Percentiles rank a stretch among this genome's conserved stretches.
These are phyloP conservation scores for Leucosporidium creatinivorum DNA, from an alignment of 768 basidiomycete genomes.

Conservation along the genomic window DNA sequence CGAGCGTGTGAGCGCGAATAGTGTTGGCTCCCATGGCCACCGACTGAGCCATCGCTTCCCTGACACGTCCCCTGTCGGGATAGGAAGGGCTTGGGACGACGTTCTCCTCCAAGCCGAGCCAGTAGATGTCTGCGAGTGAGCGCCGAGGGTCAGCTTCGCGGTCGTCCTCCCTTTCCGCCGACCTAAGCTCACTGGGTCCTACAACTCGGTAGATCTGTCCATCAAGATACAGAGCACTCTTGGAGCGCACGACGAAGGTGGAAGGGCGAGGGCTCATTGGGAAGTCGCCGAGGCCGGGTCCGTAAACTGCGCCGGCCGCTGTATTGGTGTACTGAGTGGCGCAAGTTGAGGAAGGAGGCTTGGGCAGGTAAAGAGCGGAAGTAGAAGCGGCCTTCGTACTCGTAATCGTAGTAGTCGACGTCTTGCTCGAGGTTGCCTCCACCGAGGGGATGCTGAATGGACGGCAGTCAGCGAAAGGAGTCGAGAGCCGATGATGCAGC, in stretches of 20 bases:
- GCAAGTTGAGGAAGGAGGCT: constrained; percentile 12
- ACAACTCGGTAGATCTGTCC: constrained; percentile 26
- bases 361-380: background rate
- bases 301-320: constrained; percentile 18
- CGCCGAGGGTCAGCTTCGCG: background rate
- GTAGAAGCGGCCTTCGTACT: constrained; percentile 4
- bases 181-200: constrained; percentile 29
- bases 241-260: constrained; percentile 27
- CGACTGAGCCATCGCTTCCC: constrained; percentile 38
- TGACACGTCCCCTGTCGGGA: constrained; percentile 35
- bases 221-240: constrained; percentile 22
- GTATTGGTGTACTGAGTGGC: constrained; percentile 13
- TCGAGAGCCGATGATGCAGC: too few species aligned
- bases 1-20: constrained; percentile 32
- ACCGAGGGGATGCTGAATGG: too few species aligned
- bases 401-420: background rate
- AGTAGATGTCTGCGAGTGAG: constrained; percentile 38
- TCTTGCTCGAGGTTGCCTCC: background rate
- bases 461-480: too few species aligned
- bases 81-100: constrained; percentile 36
- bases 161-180: background rate
- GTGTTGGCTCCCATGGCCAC: constrained; percentile 35
- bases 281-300: constrained; percentile 14
- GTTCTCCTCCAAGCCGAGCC: constrained; percentile 43
- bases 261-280: constrained; percentile 11